Base-by-base conservation (phyloP, 257 asterid genomes). In the Cordia subcordata region DNA sequence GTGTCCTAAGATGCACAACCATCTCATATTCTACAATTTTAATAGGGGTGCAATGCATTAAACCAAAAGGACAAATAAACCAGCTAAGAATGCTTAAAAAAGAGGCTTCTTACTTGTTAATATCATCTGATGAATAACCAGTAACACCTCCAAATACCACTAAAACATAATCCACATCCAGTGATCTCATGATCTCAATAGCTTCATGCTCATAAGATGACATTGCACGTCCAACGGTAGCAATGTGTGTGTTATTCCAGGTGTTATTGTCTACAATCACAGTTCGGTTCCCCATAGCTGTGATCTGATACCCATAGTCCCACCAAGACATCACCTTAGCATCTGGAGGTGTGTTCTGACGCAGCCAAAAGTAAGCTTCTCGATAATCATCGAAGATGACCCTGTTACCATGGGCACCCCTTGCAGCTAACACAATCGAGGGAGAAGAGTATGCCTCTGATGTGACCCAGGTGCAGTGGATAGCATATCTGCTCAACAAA, bases 271-370 rank as follows among this genome's bases (percentile, higher is more conserved):
- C 99, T 21, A 93, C 97, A 75, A 93, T 92, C 19, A 93, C 97
- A 5, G 99, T 88, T 73, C 99, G 77, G 79, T 89, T 93, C 19
- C 94, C 99, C 99, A 93, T 89, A 66, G 99, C 96, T 40, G 96
- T 88, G 63, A 93, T 93, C 77, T 93, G 99, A 78, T 93, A 93
- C 53, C 99, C 99, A 72, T 93, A 93, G 79, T 93, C 99, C 99
- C 99, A 93, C 99, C 99, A 93, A 17, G 99, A 93, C 97, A 93
- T 93, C 61, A 92, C 92, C 84, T 93, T 93, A 70, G 99, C 97
- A 83, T 88, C 97, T 35, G 71, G 82, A 72, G 99, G 95, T 49
- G 96, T 88, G 77, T 92, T 92, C 79, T 92, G 94, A 20, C 94
- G 74, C 77, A 91, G 74, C 98, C 96, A 91, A 62, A 85, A 88